These are phyloP conservation scores for Hypoxylon cercidicola DNA, from an alignment of 495 filamentous ascomycete genomes.

Conservation along the genomic window DNA sequence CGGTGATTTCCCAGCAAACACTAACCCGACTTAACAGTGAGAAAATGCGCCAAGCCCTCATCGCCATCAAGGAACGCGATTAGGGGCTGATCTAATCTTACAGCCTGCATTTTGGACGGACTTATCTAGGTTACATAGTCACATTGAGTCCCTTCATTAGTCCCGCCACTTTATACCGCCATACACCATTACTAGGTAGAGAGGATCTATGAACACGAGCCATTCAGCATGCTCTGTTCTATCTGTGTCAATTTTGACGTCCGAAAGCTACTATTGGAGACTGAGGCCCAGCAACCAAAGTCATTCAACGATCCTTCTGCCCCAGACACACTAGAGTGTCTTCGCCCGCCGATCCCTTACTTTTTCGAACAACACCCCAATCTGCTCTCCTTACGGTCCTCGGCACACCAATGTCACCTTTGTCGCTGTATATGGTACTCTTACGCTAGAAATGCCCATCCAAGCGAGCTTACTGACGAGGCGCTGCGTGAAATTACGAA, in stretches of 20 bases:
- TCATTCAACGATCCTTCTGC: slow-evolving; percentile 21
- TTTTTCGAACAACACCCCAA: slow-evolving; percentile 33
- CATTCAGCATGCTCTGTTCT: slow-evolving; percentile 20
- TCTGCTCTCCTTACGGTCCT: slow-evolving; percentile 28
- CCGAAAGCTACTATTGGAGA: slow-evolving; percentile 25
- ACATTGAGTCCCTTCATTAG: too few relatives aligned
- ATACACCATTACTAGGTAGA: too few relatives aligned
- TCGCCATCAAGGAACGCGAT: too few relatives aligned
- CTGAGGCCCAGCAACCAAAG: slow-evolving; percentile 29
- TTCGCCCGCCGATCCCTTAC: slow-evolving; percentile 30
- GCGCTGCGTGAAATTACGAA: slow-evolving; percentile 14
- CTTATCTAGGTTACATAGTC: too few relatives aligned
- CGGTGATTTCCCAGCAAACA: too few relatives aligned
- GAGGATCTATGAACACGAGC: not conserved
- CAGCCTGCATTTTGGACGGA: too few relatives aligned
- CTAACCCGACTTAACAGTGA: too few relatives aligned
- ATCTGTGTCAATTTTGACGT: slow-evolving; percentile 37
- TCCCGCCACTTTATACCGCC: too few relatives aligned
- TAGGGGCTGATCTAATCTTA: too few relatives aligned
- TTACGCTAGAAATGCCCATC: slow-evolving; percentile 28
- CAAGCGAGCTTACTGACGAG: slow-evolving; percentile 32
- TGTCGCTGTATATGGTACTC: slow-evolving; percentile 38
- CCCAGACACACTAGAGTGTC: slow-evolving; percentile 31
- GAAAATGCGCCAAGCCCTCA: too few relatives aligned
- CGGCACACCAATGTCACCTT: slow-evolving; percentile 29